Evolutionary conservation across 108 stramenopile species (phyloP).

Genomic region (Cyclotella atomus): DNA sequence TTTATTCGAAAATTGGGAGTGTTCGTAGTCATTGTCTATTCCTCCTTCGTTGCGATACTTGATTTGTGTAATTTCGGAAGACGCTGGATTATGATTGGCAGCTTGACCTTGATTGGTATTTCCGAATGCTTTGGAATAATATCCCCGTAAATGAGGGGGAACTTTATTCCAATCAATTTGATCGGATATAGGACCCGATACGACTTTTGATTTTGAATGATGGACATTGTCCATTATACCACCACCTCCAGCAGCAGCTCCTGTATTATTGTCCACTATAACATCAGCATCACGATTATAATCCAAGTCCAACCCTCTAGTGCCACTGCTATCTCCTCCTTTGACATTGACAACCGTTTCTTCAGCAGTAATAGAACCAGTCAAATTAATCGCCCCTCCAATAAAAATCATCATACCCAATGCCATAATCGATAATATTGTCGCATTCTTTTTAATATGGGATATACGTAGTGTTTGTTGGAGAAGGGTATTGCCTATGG

Average conservation of each 20-base stretch:
- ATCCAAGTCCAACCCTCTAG: neutral
- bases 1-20: neutral
- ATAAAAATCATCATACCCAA: constrained; percentile 18
- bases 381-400: neutral
- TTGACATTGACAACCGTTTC: neutral
- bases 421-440: constrained; percentile 8
- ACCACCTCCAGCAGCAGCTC: too few species aligned
- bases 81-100: too few species aligned
- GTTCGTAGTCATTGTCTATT: constrained; percentile 4
- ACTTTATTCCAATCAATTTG: constrained; percentile 37
- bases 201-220: neutral
- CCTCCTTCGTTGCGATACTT: neutral
- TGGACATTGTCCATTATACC: neutral
- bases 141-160: constrained; percentile 44
- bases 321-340: neutral
- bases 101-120: too few species aligned
- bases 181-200: too few species aligned
- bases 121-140: constrained; percentile 36
- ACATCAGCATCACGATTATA: neutral
- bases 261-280: neutral
- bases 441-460: constrained; percentile 20
- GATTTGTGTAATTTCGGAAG: too few species aligned
- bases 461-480: neutral
- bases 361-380: neutral
- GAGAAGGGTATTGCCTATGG: neutral